Evolutionary conservation across 306 rosid genomes (phyloP), one percentile per base, ranked within the genome.

Genomic region (Lupinus albus): DNA sequence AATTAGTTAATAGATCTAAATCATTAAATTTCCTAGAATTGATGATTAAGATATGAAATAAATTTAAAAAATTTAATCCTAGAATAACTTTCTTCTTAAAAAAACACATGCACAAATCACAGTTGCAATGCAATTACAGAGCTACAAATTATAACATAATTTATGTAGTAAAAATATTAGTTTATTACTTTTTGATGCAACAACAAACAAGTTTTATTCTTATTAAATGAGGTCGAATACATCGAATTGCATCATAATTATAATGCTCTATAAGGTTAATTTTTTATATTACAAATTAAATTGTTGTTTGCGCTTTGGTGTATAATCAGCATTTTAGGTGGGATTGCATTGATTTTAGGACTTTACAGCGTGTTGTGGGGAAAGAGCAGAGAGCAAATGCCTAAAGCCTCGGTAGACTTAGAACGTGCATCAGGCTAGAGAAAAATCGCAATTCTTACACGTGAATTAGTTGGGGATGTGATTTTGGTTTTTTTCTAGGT

Each of bases 311-410:
- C 42, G 17, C 38, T 30, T 17, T 17, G 65, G 6, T 25, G 28
- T 68, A 21, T 36, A 11, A 35, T 64, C 84, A 89, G 96, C 57
- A 16, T 89, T 20, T 15, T 86, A 53, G 96, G 96, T 45, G 92
- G 84, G 11, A 13, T 81, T 0, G 12, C 81, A 16, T 42, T 89
- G 82, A 75, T 84, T 71, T 6, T 84, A 45, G 91, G 92, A 70
- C 88, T 89, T 12, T 89, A 86, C 62, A 72, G 85, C 52, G 87
- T 89, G 52, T 58, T 89, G 67, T 84, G 92, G 90, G 92, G 78
- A 11, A 89, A 89, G 69, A 79, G 61, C 17, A 84, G 51, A 56
- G 92, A 89, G 59, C 74, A 80, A 38, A 48, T 36, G 14, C 35
- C 30, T 3, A 71, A 46, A 35, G 18, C 55, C 14, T 47, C 63